Evolutionary conservation across 495 filamentous ascomycete genomes (phyloP).

Genomic region (Stereocaulon alpinum): DNA sequence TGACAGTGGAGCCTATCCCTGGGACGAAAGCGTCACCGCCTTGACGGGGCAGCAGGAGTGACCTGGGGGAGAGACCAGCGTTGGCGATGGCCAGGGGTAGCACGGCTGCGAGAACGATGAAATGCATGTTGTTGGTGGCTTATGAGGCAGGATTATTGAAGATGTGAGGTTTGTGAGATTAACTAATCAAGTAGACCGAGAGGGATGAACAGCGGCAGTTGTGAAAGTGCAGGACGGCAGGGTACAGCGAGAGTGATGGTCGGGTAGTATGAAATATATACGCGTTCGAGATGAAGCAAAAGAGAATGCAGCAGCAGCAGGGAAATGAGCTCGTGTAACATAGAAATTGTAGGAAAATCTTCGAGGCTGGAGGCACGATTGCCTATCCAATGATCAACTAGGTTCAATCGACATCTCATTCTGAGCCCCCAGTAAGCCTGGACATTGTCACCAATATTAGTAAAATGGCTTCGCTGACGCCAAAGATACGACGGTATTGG

Average conservation of each 20-base stretch:
- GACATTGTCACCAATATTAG: neutral
- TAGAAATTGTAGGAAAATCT: neutral
- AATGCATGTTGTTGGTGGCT: neutral
- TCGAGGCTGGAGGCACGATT: neutral
- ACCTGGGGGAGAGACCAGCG: neutral
- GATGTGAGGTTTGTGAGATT: neutral
- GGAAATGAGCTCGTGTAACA: neutral
- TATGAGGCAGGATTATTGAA: neutral
- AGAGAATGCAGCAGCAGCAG: neutral
- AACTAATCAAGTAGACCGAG: neutral
- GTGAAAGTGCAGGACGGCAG: too few species aligned
- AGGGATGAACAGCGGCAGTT: neutral
- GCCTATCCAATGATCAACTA: neutral
- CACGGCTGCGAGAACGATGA: neutral
- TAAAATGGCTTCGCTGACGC: neutral
- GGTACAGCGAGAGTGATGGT: too few species aligned
- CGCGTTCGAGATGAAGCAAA: too few species aligned
- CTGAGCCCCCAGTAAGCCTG: neutral
- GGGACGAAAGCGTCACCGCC: constrained; percentile 2
- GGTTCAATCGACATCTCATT: neutral
- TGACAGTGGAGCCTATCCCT: neutral
- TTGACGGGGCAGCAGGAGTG: neutral
- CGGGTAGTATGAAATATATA: too few species aligned
- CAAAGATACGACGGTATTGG: neutral
- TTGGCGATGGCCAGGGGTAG: neutral